Evolutionary conservation across 768 basidiomycete genomes (phyloP).

Genomic region (Psilocybe azurescens): DNA sequence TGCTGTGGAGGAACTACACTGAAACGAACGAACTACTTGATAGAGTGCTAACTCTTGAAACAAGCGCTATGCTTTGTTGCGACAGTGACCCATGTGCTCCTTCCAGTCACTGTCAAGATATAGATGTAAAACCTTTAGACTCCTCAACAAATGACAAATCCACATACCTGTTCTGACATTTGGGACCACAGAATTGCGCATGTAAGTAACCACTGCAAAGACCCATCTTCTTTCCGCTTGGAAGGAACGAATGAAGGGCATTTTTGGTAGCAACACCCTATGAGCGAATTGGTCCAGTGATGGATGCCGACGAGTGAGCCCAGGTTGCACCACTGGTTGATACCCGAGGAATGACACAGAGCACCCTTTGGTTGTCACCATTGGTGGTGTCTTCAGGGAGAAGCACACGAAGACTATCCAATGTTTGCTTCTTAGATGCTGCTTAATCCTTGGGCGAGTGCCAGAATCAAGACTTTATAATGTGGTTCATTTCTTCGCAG

Average conservation of each 20-base stretch:
- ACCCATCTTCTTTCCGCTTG: not conserved
- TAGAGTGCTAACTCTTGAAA: not conserved
- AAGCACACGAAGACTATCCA: not conserved
- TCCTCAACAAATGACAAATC: too few species aligned
- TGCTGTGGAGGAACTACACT: not conserved
- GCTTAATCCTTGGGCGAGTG: not conserved
- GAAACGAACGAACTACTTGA: too few species aligned
- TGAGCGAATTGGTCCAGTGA: not conserved
- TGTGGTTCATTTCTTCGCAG: not conserved
- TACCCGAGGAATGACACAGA: not conserved
- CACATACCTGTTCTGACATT: conserved; percentile 5
- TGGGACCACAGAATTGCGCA: conserved; percentile 1
- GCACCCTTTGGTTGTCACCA: not conserved
- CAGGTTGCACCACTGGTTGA: not conserved
- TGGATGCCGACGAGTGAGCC: not conserved
- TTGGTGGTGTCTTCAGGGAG: not conserved
- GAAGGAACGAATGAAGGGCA: not conserved
- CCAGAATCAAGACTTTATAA: not conserved
- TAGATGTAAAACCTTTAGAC: not conserved
- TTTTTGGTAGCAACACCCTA: not conserved
- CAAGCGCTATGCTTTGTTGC: not conserved
- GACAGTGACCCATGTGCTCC: conserved; percentile 2
- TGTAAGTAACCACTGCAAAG: not conserved
- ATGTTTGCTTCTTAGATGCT: not conserved
- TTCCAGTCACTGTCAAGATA: conserved; percentile 5